phyloP scores from a whole-genome alignment of 1,139 yeast genomes.

The Candida pseudoviswanathii region DNA sequence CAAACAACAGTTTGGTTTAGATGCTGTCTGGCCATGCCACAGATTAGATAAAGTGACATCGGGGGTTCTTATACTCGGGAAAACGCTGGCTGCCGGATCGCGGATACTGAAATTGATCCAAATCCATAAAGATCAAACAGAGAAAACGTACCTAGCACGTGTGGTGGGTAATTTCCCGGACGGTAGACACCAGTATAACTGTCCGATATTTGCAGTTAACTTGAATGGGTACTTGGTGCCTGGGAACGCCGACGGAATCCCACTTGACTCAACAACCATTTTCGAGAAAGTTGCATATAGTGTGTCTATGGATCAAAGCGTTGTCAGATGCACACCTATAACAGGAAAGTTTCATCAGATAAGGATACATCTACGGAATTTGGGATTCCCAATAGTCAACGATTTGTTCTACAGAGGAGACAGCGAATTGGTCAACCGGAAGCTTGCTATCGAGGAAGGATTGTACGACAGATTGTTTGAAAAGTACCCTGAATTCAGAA shows the following conservation, averaged over 20 bases:
- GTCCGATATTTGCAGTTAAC: conserved; percentile 42
- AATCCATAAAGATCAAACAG: conserved; percentile 35
- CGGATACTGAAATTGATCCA: conserved; percentile 45
- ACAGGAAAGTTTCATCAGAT: conserved; percentile 84
- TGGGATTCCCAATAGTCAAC: conserved; percentile 70
- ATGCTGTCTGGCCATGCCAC: conserved; percentile 58
- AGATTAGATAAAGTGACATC: conserved; percentile 76
- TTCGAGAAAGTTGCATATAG: conserved; percentile 31
- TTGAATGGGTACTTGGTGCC: conserved; percentile 40
- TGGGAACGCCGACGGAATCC: conserved; percentile 26
- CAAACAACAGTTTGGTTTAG: conserved; percentile 37
- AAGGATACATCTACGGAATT: conserved; percentile 65
- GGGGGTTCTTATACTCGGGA: conserved; percentile 66
- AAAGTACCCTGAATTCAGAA: conserved; percentile 19
- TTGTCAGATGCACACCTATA: conserved; percentile 65
- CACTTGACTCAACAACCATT: conserved; percentile 35
- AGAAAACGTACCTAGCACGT: conserved; percentile 60
- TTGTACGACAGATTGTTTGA: conserved; percentile 27
- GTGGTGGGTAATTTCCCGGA: conserved; percentile 62
- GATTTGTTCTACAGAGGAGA: conserved; percentile 58
- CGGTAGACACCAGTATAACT: conserved; percentile 22
- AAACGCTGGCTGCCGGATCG: conserved; percentile 45
- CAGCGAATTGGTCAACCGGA: conserved; percentile 12
- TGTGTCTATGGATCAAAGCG: conserved; percentile 41
- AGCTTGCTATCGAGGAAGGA: conserved; percentile 29